Evolutionary conservation across 1,284 basidiomycete species (phyloP), one percentile per base, ranked within the genome.

Genomic region (Apiotrichum domesticum): DNA sequence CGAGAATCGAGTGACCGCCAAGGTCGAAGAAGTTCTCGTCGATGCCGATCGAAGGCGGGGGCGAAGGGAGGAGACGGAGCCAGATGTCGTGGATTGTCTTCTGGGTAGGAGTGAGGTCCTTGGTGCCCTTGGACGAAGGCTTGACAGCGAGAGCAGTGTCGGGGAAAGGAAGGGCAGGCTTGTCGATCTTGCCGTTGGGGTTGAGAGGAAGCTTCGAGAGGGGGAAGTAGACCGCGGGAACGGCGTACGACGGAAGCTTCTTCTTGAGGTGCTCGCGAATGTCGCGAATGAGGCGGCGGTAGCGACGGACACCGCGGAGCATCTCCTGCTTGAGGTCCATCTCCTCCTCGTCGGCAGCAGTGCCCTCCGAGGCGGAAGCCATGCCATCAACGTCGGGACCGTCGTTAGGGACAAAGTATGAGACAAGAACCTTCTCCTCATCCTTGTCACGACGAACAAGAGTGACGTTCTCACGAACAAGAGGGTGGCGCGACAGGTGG

Each of bases 111-210:
- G 82, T 85, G 34, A 81, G 79, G 39, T 67, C 62, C 35, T 71
- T 61, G 32, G 64, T 59, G 13, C 69, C 57, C 33, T 66, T 61
- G 10, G 72, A 62, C 4, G 69, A 57, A 34, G 78, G 66, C 32
- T 79, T 68, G 21, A 81, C 80, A 3, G 83, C 83, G 56, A 91
- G 85, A 3, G 87, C 90, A 1, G 96, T 98, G 77, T 99, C 96
- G 2, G 96, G 96, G 87, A 98, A 99, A 13, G 96, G 96, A 51
- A 98, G 83, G 0, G 92, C 90, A 0, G 96, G 95, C 76, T 98
- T 98, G 81, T 99, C 96, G 72, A 99, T 88, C 79, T 98, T 99
- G 62, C 96, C 96, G 74, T 98, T 98, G 4, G 96, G 96, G 73
- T 98, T 99, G 52, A 99, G 83, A 11, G 96, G 96, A 88, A 99